Evolutionary conservation across 2,329 filamentous ascomycete genomes (phyloP).

Genomic region (Myriosclerotinia scirpicola): DNA sequence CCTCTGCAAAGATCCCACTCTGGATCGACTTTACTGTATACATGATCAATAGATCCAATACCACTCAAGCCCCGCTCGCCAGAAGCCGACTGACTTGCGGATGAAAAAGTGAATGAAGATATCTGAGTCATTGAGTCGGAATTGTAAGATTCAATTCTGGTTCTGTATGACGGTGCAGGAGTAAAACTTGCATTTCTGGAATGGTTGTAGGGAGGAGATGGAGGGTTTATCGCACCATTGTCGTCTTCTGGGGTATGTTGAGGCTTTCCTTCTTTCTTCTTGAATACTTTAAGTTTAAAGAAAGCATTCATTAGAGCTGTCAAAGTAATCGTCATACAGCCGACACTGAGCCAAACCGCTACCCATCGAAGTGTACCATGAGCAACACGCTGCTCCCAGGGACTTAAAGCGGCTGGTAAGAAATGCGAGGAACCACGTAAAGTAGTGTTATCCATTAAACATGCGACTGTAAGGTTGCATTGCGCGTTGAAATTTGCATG

Average conservation of each 20-base stretch:
- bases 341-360: conserved; percentile 21
- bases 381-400: conserved; percentile 18
- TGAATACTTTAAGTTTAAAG: conserved; percentile 19
- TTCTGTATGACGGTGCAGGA: conserved; percentile 17
- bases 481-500: conserved; percentile 36
- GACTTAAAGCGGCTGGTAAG: conserved; percentile 1
- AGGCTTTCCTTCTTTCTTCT: background rate
- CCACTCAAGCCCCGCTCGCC: background rate
- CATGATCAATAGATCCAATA: conserved; percentile 14
- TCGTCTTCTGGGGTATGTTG: background rate
- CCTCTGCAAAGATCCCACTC: background rate
- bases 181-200: conserved; percentile 8
- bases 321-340: conserved; percentile 3
- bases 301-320: conserved; percentile 19
- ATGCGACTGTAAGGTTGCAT: conserved; percentile 41
- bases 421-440: conserved; percentile 24
- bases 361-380: conserved; percentile 23
- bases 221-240: background rate
- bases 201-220: conserved; percentile 10
- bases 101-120: conserved; percentile 1
- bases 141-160: conserved; percentile 17
- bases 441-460: conserved; percentile 35
- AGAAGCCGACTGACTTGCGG: conserved; percentile 5
- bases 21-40: conserved; percentile 12
- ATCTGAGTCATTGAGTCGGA: background rate